Percentiles rank a stretch among this genome's conserved stretches.
Evolutionary conservation across 2,329 filamentous ascomycete species (phyloP).

Genomic region (Biscogniauxia marginata): DNA sequence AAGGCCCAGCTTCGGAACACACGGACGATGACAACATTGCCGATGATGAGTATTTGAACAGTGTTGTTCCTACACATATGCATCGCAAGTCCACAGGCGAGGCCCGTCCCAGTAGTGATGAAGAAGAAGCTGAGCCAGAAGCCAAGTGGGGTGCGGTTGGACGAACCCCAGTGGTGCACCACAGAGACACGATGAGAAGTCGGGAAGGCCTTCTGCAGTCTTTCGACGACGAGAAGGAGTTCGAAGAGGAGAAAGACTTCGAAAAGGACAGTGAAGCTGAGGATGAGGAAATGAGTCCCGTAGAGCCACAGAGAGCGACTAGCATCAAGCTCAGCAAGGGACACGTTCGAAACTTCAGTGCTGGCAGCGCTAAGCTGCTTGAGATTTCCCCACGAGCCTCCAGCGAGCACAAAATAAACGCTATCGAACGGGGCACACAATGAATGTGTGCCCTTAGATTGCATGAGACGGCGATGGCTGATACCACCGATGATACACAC

Average conservation of each 20-base stretch:
- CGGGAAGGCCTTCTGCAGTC: slow-evolving; percentile 49
- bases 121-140: slow-evolving; percentile 49
- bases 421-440: slow-evolving; percentile 30
- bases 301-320: slow-evolving; percentile 60
- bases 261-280: slow-evolving; percentile 32
- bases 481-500: slow-evolving; percentile 9
- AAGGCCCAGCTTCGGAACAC: slow-evolving; percentile 36
- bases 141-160: slow-evolving; percentile 54
- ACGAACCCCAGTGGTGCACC: slow-evolving; percentile 49
- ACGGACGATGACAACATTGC: slow-evolving; percentile 64
- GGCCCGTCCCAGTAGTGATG: slow-evolving; percentile 58
- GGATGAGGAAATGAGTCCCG: slow-evolving; percentile 29
- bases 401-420: slow-evolving; percentile 45
- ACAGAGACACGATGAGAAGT: slow-evolving; percentile 48
- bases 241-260: slow-evolving; percentile 29
- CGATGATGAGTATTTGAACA: slow-evolving; percentile 74
- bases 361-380: slow-evolving; percentile 73
- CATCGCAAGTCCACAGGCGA: slow-evolving; percentile 48
- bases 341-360: slow-evolving; percentile 71
- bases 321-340: slow-evolving; percentile 67
- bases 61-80: slow-evolving; percentile 38
- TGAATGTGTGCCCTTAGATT: slow-evolving; percentile 11
- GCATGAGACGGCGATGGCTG: slow-evolving; percentile 9
- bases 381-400: slow-evolving; percentile 61
- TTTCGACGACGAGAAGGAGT: slow-evolving; percentile 31